A percentile compares a stretch with the other conserved stretches of the same genome.
These are phyloP conservation scores for Euclidium syriacum DNA, from an alignment of 345 rosid species.

Conservation along the genomic window DNA sequence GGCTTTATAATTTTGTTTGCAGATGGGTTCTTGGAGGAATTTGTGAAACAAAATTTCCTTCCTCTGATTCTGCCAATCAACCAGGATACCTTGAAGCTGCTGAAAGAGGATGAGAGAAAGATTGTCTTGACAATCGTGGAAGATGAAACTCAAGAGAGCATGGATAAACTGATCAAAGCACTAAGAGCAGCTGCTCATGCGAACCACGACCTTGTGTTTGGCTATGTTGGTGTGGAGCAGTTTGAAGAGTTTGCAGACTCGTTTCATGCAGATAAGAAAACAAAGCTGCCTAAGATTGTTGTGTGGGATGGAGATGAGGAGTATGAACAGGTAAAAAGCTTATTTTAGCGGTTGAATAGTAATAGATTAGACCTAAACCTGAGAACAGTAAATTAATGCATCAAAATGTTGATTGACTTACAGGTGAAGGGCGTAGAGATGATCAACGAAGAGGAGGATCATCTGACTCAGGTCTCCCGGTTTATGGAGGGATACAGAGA, in stretches of 20 bases:
- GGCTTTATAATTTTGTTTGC: slow-evolving; percentile 29
- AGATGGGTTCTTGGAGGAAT: slow-evolving; percentile 75
- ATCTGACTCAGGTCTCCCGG: slow-evolving; percentile 61
- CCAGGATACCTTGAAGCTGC: slow-evolving; percentile 59
- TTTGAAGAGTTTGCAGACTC: slow-evolving; percentile 76
- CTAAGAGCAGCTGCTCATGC: slow-evolving; percentile 92
- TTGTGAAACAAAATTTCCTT: slow-evolving; percentile 73
- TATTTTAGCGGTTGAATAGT: neutral
- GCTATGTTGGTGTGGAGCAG: slow-evolving; percentile 74
- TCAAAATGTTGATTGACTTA: neutral
- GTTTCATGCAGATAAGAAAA: slow-evolving; percentile 48
- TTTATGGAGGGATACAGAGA: slow-evolving; percentile 77
- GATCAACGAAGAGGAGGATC: slow-evolving; percentile 61
- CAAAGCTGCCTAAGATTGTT: slow-evolving; percentile 71
- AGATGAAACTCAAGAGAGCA: slow-evolving; percentile 64
- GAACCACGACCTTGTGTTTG: slow-evolving; percentile 84
- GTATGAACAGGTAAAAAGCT: slow-evolving; percentile 57
- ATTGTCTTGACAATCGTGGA: slow-evolving; percentile 66
- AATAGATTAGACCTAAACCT: neutral
- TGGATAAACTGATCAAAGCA: slow-evolving; percentile 51
- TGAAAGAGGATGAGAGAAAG: slow-evolving; percentile 87
- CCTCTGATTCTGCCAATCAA: slow-evolving; percentile 76
- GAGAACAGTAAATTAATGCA: neutral
- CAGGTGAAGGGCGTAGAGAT: slow-evolving; percentile 62
- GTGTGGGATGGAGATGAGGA: slow-evolving; percentile 84